A percentile compares a stretch with the other conserved stretches of the same genome.
Conservation (phyloP, 768 basidiomycete species). For the Gyrodon lividus region DNA sequence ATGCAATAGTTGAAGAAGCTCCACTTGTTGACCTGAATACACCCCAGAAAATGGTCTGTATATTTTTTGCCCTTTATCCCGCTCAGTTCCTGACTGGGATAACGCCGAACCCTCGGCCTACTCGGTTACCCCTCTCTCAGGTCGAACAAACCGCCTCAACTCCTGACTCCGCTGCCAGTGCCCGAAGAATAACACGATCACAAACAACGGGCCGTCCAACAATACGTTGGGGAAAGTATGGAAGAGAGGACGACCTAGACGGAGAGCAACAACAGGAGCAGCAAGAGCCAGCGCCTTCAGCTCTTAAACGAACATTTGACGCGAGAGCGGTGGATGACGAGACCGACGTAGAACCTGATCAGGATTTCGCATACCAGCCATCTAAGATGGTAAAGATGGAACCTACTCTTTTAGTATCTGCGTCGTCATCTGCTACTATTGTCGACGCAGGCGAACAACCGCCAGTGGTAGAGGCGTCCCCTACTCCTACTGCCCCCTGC, state of each 20-base stretch:
- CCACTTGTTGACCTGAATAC: slow-evolving; percentile 26
- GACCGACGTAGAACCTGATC: slow-evolving; percentile 32
- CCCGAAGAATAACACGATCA: slow-evolving; percentile 33
- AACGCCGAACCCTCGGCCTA: slow-evolving; percentile 29
- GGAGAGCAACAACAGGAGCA: slow-evolving; percentile 12
- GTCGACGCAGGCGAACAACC: slow-evolving; percentile 24
- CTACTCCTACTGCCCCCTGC: slow-evolving; percentile 9
- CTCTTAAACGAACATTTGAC: slow-evolving; percentile 34
- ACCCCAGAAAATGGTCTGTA: slow-evolving; percentile 30
- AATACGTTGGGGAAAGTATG: slow-evolving; percentile 34
- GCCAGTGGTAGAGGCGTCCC: slow-evolving; percentile 6
- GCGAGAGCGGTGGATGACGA: slow-evolving; percentile 36
- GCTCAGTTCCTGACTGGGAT: slow-evolving; percentile 25
- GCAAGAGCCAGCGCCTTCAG: slow-evolving; percentile 11
- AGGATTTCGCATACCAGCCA: slow-evolving; percentile 15
- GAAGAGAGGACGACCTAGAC: slow-evolving; percentile 30
- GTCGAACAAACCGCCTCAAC: slow-evolving; percentile 19
- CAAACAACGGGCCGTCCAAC: slow-evolving; percentile 35
- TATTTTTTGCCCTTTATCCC: slow-evolving; percentile 31
- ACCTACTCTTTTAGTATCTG: slow-evolving; percentile 19
- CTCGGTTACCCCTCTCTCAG: slow-evolving; percentile 21
- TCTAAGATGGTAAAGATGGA: slow-evolving; percentile 33
- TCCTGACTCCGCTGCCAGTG: slow-evolving; percentile 23
- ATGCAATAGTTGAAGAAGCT: slow-evolving; percentile 15
- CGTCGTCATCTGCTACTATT: slow-evolving; percentile 29